Percentiles rank a stretch among this genome's conserved stretches.
Conservation (phyloP, 176 grass and related monocot genomes). For the Bromus sterilis region DNA sequence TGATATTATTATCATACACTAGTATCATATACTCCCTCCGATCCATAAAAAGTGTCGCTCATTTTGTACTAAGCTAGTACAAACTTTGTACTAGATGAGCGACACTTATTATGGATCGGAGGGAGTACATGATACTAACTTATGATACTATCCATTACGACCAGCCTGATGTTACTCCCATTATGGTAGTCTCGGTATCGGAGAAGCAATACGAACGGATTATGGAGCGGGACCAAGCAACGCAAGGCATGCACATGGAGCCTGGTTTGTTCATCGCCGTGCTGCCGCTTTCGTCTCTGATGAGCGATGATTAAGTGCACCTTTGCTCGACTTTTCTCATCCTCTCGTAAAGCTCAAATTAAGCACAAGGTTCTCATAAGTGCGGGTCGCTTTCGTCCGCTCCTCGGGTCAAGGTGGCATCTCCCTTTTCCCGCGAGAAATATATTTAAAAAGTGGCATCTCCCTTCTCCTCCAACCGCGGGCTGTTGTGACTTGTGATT, state of each 20-base stretch:
- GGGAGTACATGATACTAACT: too few species aligned
- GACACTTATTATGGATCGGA: too few species aligned
- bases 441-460: too few species aligned
- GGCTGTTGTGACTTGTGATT: background rate
- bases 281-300: conserved; percentile 14
- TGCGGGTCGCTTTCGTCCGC: background rate
- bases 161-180: too few species aligned
- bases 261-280: background rate
- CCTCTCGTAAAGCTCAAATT: background rate
- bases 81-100: too few species aligned
- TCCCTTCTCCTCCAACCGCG: too few species aligned
- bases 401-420: background rate
- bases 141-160: too few species aligned
- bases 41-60: too few species aligned
- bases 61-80: too few species aligned
- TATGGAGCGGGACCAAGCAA: background rate
- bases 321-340: background rate
- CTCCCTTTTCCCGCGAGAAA: background rate
- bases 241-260: conserved; percentile 8
- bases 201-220: background rate
- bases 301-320: background rate
- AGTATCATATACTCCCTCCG: too few species aligned
- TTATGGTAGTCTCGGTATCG: too few species aligned
- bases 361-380: background rate
- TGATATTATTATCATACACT: too few species aligned